Conservation (phyloP, 2,329 filamentous ascomycete genomes). For the Pseudodiploospora longispora region DNA sequence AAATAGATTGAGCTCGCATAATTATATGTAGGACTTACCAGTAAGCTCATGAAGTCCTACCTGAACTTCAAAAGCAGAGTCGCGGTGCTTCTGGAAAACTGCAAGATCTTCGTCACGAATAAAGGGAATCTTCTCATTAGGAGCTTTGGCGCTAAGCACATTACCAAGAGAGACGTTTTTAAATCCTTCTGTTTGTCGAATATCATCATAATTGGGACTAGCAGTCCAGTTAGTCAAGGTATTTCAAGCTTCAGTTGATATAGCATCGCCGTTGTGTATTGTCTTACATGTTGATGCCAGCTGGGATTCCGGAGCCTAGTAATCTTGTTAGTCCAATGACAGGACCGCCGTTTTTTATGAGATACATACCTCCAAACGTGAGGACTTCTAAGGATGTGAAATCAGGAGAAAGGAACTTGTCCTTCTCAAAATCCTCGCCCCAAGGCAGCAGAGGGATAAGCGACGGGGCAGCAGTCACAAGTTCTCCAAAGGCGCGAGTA, state of each 20-base stretch:
- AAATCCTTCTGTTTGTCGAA: constrained; percentile 77
- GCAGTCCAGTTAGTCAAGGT: constrained; percentile 7
- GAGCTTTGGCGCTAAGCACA: constrained; percentile 81
- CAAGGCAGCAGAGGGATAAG: constrained; percentile 89
- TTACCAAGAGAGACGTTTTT: constrained; percentile 94
- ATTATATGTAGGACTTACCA: constrained; percentile 22
- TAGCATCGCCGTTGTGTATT: background rate
- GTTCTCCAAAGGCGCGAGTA: constrained; percentile 75
- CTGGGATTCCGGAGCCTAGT: constrained; percentile 53
- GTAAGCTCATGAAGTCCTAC: constrained; percentile 87
- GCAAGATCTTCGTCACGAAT: constrained; percentile 71
- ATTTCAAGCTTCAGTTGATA: background rate
- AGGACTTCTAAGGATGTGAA: constrained; percentile 92
- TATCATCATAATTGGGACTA: constrained; percentile 62
- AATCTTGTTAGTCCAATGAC: constrained; percentile 5
- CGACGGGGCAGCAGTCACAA: constrained; percentile 71
- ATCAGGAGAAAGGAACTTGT: constrained; percentile 89
- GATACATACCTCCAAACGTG: constrained; percentile 49
- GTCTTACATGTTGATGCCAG: constrained; percentile 54
- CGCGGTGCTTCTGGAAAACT: constrained; percentile 74
- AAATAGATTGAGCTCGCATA: background rate
- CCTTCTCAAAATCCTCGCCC: constrained; percentile 85
- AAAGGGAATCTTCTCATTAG: constrained; percentile 88
- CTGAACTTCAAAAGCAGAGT: constrained; percentile 87
- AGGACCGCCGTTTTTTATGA: constrained; percentile 20